phyloP scores from a whole-genome alignment of 2,329 filamentous ascomycete species.

The Diaporthe citrichinensis region DNA sequence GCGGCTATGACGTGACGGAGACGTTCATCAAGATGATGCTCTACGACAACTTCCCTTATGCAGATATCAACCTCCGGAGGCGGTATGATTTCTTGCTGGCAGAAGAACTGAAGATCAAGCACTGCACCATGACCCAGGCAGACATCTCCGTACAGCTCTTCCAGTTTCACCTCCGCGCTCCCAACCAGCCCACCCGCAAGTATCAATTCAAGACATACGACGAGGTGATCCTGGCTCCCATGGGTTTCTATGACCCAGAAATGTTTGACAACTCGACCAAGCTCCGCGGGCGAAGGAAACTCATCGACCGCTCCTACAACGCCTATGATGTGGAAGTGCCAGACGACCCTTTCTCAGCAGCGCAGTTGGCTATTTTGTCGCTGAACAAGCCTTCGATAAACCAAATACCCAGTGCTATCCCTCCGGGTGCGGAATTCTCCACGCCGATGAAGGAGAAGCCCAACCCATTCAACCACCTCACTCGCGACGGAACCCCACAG shows the following conservation, averaged over 20 bases:
- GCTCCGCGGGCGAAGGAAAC: conserved; percentile 81
- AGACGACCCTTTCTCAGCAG: conserved; percentile 89
- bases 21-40: conserved; percentile 99
- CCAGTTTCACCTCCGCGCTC: conserved; percentile 91
- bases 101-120: conserved; percentile 94
- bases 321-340: conserved; percentile 89
- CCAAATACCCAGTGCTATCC: conserved; percentile 56
- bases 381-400: conserved; percentile 71
- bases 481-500: conserved; percentile 81
- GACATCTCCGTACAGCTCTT: conserved; percentile 90
- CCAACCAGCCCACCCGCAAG: conserved; percentile 90
- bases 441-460: conserved; percentile 75
- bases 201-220: conserved; percentile 98
- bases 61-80: conserved; percentile 90
- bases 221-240: conserved; percentile 92
- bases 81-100: conserved; percentile 94
- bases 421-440: conserved; percentile 61
- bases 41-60: conserved; percentile 94
- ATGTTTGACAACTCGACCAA: conserved; percentile 90
- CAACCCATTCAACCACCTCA: conserved; percentile 78
- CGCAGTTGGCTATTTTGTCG: conserved; percentile 79
- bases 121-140: conserved; percentile 91
- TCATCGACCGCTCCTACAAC: conserved; percentile 91
- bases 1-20: conserved; percentile 92
- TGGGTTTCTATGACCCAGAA: conserved; percentile 92